Evolutionary conservation across 1,284 basidiomycete species (phyloP).

Genomic region (Macrocystidia cucumis): DNA sequence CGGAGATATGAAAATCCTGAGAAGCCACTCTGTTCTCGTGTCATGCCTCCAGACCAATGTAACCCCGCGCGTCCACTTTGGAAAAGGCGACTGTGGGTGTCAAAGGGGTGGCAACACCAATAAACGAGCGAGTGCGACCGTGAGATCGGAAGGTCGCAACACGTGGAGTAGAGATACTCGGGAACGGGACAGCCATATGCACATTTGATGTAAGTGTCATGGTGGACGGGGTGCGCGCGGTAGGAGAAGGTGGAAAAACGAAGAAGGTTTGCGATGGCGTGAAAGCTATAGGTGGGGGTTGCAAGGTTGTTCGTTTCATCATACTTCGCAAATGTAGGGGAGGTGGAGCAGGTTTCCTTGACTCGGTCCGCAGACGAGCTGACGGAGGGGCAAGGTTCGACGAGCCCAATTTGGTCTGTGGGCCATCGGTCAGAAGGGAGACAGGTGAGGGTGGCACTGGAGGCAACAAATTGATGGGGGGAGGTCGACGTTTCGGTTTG

Average conservation of each 20-base stretch:
- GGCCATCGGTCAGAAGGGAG: slow-evolving; percentile 35
- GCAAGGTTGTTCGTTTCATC: slow-evolving; percentile 17
- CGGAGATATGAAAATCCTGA: too few relatives aligned
- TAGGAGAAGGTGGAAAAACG: slow-evolving; percentile 77
- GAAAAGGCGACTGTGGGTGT: slow-evolving; percentile 78
- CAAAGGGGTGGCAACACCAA: slow-evolving; percentile 56
- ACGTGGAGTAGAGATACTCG: slow-evolving; percentile 57
- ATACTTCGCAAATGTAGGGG: slow-evolving; percentile 41
- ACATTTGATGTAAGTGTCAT: slow-evolving; percentile 64
- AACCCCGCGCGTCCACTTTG: slow-evolving; percentile 73
- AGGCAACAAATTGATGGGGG: slow-evolving; percentile 53
- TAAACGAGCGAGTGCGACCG: slow-evolving; percentile 63
- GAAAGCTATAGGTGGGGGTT: slow-evolving; percentile 16
- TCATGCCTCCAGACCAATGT: slow-evolving; percentile 56
- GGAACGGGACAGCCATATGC: slow-evolving; percentile 45
- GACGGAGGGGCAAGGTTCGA: slow-evolving; percentile 17
- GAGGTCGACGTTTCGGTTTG: slow-evolving; percentile 51
- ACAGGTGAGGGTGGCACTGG: slow-evolving; percentile 65
- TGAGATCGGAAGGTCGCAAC: slow-evolving; percentile 62
- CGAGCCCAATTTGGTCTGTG: slow-evolving; percentile 12
- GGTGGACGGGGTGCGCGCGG: slow-evolving; percentile 61
- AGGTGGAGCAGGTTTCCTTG: slow-evolving; percentile 43
- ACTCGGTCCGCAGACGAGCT: slow-evolving; percentile 41
- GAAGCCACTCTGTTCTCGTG: too few relatives aligned
- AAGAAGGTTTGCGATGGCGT: slow-evolving; percentile 66